Evolutionary conservation across 129 eudicot species (phyloP).

Genomic region (Ambrosia artemisiifolia): DNA sequence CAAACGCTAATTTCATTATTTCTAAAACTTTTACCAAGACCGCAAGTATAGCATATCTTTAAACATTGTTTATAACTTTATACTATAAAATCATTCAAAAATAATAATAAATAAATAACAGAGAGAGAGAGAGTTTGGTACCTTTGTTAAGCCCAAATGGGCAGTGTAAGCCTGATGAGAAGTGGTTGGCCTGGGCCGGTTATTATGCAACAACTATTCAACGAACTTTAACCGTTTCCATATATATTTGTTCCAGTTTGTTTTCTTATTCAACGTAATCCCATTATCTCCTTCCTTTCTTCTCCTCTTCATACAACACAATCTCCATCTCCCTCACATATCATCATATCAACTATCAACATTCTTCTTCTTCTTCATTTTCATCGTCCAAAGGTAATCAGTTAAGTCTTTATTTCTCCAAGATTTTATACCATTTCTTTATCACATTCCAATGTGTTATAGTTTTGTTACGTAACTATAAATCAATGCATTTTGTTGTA

Average conservation of each 20-base stretch:
- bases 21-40: no score
- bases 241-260: no score
- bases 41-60: no score
- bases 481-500: background rate
- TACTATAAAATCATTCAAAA: no score
- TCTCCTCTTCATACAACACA: background rate
- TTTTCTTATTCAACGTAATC: background rate
- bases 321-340: background rate
- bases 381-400: slow-evolving; percentile 11
- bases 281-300: background rate
- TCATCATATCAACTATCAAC: background rate
- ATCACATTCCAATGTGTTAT: no score
- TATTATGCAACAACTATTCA: background rate
- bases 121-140: no score
- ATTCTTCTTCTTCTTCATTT: background rate
- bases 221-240: background rate
- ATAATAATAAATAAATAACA: no score
- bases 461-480: no score
- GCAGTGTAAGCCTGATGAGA: background rate
- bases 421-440: background rate
- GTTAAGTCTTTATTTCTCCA: background rate
- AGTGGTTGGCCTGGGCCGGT: background rate
- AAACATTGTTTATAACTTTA: no score
- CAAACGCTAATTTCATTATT: no score
- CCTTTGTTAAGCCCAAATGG: no score